Percentiles rank a stretch among this genome's conserved stretches.
Evolutionary conservation across 805 yeast genomes (phyloP).

Genomic region (Vanderwaltozyma verrucispora): DNA sequence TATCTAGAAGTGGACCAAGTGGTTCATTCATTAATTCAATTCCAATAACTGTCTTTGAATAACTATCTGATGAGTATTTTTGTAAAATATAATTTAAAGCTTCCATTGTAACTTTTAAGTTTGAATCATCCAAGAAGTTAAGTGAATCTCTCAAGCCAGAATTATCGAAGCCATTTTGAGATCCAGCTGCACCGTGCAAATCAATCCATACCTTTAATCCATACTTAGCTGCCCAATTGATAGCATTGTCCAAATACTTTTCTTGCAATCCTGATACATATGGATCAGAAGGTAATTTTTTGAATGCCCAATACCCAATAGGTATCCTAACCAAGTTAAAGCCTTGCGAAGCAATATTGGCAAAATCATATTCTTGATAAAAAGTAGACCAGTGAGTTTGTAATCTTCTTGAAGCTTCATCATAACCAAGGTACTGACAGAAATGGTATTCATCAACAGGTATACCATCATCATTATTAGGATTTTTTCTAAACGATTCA

Average conservation of each 20-base stretch:
- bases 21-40: constrained; percentile 85
- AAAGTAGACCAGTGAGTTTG: constrained; percentile 67
- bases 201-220: constrained; percentile 76
- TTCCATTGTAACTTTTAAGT: constrained; percentile 41
- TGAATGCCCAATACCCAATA: constrained; percentile 88
- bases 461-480: constrained; percentile 5
- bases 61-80: constrained; percentile 52
- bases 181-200: constrained; percentile 88
- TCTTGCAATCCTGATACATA: constrained; percentile 68
- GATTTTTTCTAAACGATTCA: constrained; percentile 12
- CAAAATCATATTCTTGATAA: constrained; percentile 61
- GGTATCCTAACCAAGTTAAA: constrained; percentile 81
- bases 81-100: constrained; percentile 45
- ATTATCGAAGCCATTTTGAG: constrained; percentile 91
- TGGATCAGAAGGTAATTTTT: constrained; percentile 53
- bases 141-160: constrained; percentile 68
- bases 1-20: constrained; percentile 53
- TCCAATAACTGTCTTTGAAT: constrained; percentile 64
- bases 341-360: constrained; percentile 46
- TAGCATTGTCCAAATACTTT: constrained; percentile 60
- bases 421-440: constrained; percentile 39
- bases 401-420: constrained; percentile 27
- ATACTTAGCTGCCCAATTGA: constrained; percentile 59
- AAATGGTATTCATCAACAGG: constrained; percentile 49
- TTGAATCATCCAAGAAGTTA: constrained; percentile 40